Evolutionary conservation across 108 stramenopile species (phyloP).

Genomic region (Asterionellopsis glacialis): DNA sequence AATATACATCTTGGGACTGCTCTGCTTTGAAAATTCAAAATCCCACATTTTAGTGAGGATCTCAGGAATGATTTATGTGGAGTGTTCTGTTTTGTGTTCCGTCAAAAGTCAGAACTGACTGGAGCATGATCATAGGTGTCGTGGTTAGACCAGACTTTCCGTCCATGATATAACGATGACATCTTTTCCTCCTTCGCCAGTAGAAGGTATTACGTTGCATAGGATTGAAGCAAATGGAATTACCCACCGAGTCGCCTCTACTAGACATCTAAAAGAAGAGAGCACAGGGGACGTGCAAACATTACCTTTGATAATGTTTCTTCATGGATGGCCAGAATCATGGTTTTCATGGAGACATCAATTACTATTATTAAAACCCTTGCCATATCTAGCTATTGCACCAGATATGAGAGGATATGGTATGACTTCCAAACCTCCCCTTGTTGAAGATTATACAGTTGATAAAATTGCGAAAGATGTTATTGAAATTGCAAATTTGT

Average conservation of each 20-base stretch:
- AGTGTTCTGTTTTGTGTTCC: too few relatives aligned
- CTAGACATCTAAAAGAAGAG: not conserved
- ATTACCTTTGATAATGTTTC: constrained; percentile 14
- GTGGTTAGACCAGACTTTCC: too few relatives aligned
- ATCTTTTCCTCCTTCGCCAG: too few relatives aligned
- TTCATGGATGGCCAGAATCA: constrained; percentile 31
- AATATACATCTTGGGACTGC: too few relatives aligned
- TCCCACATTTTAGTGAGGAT: too few relatives aligned
- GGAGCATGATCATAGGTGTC: too few relatives aligned
- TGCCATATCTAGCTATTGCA: constrained; percentile 9
- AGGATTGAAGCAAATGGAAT: constrained; percentile 14
- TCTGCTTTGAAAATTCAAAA: too few relatives aligned
- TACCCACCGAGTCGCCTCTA: constrained; percentile 11
- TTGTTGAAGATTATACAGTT: constrained; percentile 12
- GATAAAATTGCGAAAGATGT: constrained; percentile 17
- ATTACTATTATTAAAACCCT: not conserved
- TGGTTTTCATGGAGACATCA: constrained; percentile 33
- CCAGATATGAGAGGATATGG: constrained; percentile 41
- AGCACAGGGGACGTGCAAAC: not conserved
- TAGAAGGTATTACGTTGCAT: too few relatives aligned
- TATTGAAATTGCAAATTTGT: constrained; percentile 2
- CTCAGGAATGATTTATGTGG: too few relatives aligned
- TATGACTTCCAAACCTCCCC: constrained; percentile 9
- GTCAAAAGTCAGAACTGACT: too few relatives aligned
- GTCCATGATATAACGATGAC: too few relatives aligned